These are phyloP conservation scores for Haplosporangium gracile DNA, from an alignment of 192 early-diverging fungal species.

Conservation along the genomic window DNA sequence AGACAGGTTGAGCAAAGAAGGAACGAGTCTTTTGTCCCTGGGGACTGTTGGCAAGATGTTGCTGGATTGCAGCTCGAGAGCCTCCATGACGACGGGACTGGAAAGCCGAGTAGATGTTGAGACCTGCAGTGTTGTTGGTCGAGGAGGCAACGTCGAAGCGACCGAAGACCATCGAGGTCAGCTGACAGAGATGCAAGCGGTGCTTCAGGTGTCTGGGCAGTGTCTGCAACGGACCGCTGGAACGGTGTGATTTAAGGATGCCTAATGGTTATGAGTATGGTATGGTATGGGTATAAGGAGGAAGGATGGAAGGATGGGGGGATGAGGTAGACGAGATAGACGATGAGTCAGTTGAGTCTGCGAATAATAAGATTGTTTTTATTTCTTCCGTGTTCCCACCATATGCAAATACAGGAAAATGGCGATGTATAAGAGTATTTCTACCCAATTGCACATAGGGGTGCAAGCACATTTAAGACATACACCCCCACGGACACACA, in stretches of 20 bases:
- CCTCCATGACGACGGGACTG: conserved; percentile 34
- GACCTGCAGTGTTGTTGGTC: conserved; percentile 38
- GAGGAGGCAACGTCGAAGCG: conserved; percentile 63
- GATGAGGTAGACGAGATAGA: background rate
- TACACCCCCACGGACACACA: background rate
- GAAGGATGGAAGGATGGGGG: background rate
- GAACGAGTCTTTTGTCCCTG: conserved; percentile 33
- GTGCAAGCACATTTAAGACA: background rate
- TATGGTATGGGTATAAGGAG: background rate
- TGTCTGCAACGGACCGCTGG: conserved; percentile 52
- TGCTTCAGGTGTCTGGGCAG: conserved; percentile 61
- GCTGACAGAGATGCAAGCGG: conserved; percentile 65
- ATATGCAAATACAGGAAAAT: background rate
- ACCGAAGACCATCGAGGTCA: conserved; percentile 69
- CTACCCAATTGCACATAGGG: background rate
- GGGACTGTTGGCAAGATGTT: conserved; percentile 23
- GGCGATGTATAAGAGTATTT: background rate
- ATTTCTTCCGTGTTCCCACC: background rate
- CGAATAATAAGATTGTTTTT: background rate
- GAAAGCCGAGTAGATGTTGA: conserved; percentile 48
- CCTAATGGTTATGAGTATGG: conserved; percentile 17
- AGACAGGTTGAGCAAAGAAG: conserved; percentile 49
- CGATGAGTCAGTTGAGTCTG: conserved; percentile 1
- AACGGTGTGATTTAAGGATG: conserved; percentile 53
- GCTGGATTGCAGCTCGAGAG: conserved; percentile 34